Percentiles rank a stretch among this genome's conserved stretches.
phyloP scores from a whole-genome alignment of 106 monocot genomes.

The Amphibolis antarctica region DNA sequence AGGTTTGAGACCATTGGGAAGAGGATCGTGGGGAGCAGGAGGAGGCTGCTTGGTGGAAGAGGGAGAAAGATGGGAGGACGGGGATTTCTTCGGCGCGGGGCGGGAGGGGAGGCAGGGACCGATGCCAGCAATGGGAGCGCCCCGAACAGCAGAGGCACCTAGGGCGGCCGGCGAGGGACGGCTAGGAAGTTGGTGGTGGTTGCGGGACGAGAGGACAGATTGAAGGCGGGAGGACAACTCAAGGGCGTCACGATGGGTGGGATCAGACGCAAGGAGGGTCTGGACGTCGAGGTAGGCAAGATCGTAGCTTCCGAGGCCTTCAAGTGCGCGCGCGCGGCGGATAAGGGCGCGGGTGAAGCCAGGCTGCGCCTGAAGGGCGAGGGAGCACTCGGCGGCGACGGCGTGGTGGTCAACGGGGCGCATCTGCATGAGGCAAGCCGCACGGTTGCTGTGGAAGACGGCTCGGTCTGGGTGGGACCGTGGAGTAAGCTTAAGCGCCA shows the following conservation, averaged over 20 bases:
- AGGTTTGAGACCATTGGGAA: neutral
- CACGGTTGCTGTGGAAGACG: conserved; percentile 90
- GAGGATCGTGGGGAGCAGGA: neutral
- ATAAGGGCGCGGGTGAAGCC: conserved; percentile 78
- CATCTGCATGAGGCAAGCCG: conserved; percentile 84
- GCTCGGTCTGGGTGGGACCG: conserved; percentile 75
- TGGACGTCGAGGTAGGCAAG: conserved; percentile 59
- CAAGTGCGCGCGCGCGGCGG: conserved; percentile 73
- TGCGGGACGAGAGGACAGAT: neutral
- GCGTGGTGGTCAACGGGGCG: conserved; percentile 76
- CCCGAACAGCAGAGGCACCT: conserved; percentile 61
- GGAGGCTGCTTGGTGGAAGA: conserved; percentile 1
- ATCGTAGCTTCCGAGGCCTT: conserved; percentile 51
- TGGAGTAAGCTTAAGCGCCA: conserved; percentile 64
- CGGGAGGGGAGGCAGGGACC: conserved; percentile 84
- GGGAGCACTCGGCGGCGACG: conserved; percentile 83
- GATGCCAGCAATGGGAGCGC: conserved; percentile 55
- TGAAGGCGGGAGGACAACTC: conserved; percentile 18
- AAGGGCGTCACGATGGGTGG: conserved; percentile 51
- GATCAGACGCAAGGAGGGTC: conserved; percentile 42
- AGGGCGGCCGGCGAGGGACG: conserved; percentile 82
- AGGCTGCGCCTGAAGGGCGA: conserved; percentile 83
- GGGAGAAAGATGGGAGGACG: conserved; percentile 4
- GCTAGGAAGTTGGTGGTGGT: conserved; percentile 10
- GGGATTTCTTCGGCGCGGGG: conserved; percentile 39